Base-by-base conservation (phyloP, 148 eudicot species). In the Beta vulgaris region DNA sequence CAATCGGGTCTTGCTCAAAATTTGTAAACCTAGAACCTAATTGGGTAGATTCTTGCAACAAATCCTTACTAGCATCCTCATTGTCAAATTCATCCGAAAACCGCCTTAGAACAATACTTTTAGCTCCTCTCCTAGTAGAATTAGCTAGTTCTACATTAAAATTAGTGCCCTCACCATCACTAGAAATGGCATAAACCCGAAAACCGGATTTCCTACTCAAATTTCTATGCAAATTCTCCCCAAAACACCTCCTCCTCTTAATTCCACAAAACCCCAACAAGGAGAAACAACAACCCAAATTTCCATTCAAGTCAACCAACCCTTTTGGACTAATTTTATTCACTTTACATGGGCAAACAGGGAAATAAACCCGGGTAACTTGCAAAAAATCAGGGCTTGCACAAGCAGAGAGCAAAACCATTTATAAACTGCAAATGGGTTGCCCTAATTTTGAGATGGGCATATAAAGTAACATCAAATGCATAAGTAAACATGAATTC, bases 1-100 rank as follows among this genome's bases (percentile, higher is more conserved):
- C 98, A 42, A 93, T 77, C n/a, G 98, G 98, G 84, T 93, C 98
- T 77, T 93, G 89, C 64, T 77, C 67, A 76, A 85, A 93, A 81
- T 73, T 85, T 59, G 82, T 71, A 80, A 86, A 86, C 76, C 53
- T 78, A 10, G 84, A 77, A 71, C 84, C 84, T 82, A 86, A 73
- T 15, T 76, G 84, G 62, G 75, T 74, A 29, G 86, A 71, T 7
- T 84, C 87, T 57, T 77, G 75, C 39, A 89, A 77, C n/a, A 80
- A 64, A 40, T 69, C 82, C 66, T 72, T 68, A 51, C 4, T 54
- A 42, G 25, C 63, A 69, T 61, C 81, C 10, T 61, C 74, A 21
- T 66, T 53, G 64, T 79, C 81, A 78, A 85, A 49, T 62, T 88
- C 91, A 40, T 83, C 86, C 1, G 86, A 78, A 60, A 90, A 82